Evolutionary conservation across 2,329 filamentous ascomycete species (phyloP).

Genomic region (Gaeumannomyces sp.): DNA sequence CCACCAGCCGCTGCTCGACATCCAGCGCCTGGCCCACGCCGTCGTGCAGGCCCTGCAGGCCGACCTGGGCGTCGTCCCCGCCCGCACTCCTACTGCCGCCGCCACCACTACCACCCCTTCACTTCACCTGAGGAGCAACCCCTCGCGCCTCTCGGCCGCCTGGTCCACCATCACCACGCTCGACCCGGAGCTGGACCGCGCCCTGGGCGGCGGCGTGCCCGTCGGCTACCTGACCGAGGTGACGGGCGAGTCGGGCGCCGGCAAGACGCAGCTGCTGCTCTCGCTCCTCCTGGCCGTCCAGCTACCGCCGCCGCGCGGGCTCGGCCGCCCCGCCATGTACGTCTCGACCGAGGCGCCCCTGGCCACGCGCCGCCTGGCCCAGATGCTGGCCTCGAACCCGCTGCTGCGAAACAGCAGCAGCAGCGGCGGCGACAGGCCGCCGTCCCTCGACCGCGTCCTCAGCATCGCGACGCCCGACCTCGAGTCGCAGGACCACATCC

Average conservation of each 20-base stretch:
- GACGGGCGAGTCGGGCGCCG: conserved; percentile 85
- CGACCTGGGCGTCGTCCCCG: conserved; percentile 43
- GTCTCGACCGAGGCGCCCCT: conserved; percentile 88
- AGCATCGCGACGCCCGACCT: conserved; percentile 82
- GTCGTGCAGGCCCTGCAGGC: conserved; percentile 61
- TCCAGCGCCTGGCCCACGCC: conserved; percentile 65
- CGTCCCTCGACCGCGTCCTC: conserved; percentile 70
- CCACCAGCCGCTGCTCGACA: conserved; percentile 70
- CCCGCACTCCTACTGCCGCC: conserved; percentile 3
- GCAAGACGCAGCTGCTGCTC: conserved; percentile 92
- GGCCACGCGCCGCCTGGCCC: conserved; percentile 71
- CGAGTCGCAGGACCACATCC: conserved; percentile 91
- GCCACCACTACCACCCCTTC: conserved; percentile 5
- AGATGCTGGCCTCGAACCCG: conserved; percentile 67
- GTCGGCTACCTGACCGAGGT: conserved; percentile 81
- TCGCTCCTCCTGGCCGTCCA: conserved; percentile 79
- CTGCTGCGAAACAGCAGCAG: conserved; percentile 36
- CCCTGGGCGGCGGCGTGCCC: conserved; percentile 77
- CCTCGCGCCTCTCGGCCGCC: conserved; percentile 30
- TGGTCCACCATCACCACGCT: conserved; percentile 71
- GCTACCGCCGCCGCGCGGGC: conserved; percentile 65
- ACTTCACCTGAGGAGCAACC: conserved; percentile 22
- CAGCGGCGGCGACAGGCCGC: conserved; percentile 21
- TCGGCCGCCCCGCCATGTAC: conserved; percentile 74
- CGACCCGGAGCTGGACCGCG: conserved; percentile 62